Conservation (phyloP, 805 yeast species). For the Starmera caribaea region DNA sequence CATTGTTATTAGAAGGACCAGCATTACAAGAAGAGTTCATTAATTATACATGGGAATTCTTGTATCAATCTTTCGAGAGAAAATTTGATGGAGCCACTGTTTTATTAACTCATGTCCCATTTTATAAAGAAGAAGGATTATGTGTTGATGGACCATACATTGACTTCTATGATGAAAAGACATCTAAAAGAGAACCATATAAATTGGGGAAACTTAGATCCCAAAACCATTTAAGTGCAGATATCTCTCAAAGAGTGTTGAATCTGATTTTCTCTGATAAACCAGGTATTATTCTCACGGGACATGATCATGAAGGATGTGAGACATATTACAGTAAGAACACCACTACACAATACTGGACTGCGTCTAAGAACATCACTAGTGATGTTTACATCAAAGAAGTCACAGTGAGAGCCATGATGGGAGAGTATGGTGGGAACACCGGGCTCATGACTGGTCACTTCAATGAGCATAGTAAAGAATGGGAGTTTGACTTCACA, state of each 20-base stretch:
- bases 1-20: constrained; percentile 84
- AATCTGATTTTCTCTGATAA: constrained; percentile 61
- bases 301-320: constrained; percentile 97
- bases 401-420: constrained; percentile 82
- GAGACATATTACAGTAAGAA: constrained; percentile 51
- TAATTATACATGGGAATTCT: constrained; percentile 62
- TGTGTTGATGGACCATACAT: constrained; percentile 83
- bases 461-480: constrained; percentile 29
- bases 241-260: constrained; percentile 57
- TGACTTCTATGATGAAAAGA: constrained; percentile 45
- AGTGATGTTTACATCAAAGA: constrained; percentile 46
- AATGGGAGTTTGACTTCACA: constrained; percentile 61
- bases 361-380: constrained; percentile 35
- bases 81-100: constrained; percentile 72
- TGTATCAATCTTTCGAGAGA: constrained; percentile 44
- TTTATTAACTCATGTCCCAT: constrained; percentile 81
- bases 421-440: constrained; percentile 94
- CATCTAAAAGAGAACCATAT: constrained; percentile 41
- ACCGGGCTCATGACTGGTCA: constrained; percentile 78
- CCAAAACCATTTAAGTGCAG: constrained; percentile 74
- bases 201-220: constrained; percentile 65
- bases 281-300: constrained; percentile 79
- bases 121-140: constrained; percentile 70
- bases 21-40: constrained; percentile 66
- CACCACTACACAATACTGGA: constrained; percentile 40